Percentiles rank a stretch among this genome's conserved stretches.
These are phyloP conservation scores for Corymbia calophylla DNA, from an alignment of 441 rosid species.

Conservation along the genomic window DNA sequence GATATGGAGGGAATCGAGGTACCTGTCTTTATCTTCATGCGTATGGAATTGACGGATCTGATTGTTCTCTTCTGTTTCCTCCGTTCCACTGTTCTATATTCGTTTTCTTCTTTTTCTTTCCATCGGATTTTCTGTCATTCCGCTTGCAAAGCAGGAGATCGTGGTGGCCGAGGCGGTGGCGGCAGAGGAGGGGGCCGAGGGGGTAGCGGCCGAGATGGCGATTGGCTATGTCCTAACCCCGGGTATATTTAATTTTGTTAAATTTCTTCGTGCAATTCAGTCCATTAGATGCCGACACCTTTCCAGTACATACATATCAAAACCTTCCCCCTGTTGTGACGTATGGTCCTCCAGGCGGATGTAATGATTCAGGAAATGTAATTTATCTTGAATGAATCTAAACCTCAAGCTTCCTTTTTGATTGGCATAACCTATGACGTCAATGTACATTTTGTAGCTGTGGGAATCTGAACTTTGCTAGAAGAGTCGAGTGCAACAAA, in stretches of 20 bases:
- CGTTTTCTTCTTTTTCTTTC: neutral
- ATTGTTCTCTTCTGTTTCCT: neutral
- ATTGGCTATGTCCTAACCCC: slow-evolving; percentile 95
- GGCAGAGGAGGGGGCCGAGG: slow-evolving; percentile 68
- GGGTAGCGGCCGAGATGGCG: slow-evolving; percentile 86
- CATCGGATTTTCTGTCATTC: slow-evolving; percentile 5
- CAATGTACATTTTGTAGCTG: slow-evolving; percentile 54
- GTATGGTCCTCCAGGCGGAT: neutral
- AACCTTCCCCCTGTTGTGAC: neutral
- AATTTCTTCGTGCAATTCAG: neutral
- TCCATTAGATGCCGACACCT: neutral
- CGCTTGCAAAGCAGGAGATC: slow-evolving; percentile 68
- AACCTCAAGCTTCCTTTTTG: neutral
- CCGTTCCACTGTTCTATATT: neutral
- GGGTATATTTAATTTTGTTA: slow-evolving; percentile 27
- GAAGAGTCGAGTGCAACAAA: slow-evolving; percentile 93
- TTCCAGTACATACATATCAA: neutral
- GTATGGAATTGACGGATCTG: neutral
- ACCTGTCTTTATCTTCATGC: neutral
- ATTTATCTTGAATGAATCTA: neutral
- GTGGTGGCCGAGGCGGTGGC: slow-evolving; percentile 59
- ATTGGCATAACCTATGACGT: neutral
- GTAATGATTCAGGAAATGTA: neutral
- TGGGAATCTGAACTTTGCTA: slow-evolving; percentile 93
- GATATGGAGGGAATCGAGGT: slow-evolving; percentile 56